Evolutionary conservation across 768 basidiomycete species (phyloP), one percentile per base, ranked within the genome.

Genomic region (Collybia sp.): DNA sequence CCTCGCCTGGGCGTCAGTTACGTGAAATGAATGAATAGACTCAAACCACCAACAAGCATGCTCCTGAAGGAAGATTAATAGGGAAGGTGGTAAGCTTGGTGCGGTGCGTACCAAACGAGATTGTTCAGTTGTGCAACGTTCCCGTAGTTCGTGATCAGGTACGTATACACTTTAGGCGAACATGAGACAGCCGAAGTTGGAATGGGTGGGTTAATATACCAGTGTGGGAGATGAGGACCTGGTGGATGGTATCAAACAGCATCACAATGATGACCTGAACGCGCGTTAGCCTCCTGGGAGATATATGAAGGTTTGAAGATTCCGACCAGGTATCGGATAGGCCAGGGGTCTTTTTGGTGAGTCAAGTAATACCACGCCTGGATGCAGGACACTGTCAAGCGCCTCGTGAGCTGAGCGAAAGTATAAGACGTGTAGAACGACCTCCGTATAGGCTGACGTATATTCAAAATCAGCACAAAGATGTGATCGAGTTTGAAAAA

Each of bases 331-430:
- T 58, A 43, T 52, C 73, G 77, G 46, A 71, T 63, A 12, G 66
- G 60, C 76, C 76, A 79, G 18, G 59, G 53, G 55, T 82, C 80
- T 18, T 60, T 64, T 43, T 76, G 72, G 54, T 81, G 70, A 12
- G 61, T 66, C 46, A 60, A 80, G 53, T 82, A 83, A 50, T 73
- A 79, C 68, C 70, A 79, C 1, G 71, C 67, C 56, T 83, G 81
- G 20, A 81, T 60, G 34, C 66, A 66, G 6, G 76, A 76, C n/a
- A 80, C 80, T 83, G 37, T 30, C 6, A 15, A 11, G 18, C 18
- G 30, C 43, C 10, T 9, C 10, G 43, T 43, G 45, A 36, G 32
- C 37, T n/a, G n/a, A 37, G 37, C 1, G 8, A 11, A 2, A 5
- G 30, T 12, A 32, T 30, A 43, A 20, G 35, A 43, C 20, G 5